A percentile compares a stretch with the other conserved stretches of the same genome.
Evolutionary conservation across 2,329 filamentous ascomycete species (phyloP).

Genomic region (Aspergillus hiratsukae): DNA sequence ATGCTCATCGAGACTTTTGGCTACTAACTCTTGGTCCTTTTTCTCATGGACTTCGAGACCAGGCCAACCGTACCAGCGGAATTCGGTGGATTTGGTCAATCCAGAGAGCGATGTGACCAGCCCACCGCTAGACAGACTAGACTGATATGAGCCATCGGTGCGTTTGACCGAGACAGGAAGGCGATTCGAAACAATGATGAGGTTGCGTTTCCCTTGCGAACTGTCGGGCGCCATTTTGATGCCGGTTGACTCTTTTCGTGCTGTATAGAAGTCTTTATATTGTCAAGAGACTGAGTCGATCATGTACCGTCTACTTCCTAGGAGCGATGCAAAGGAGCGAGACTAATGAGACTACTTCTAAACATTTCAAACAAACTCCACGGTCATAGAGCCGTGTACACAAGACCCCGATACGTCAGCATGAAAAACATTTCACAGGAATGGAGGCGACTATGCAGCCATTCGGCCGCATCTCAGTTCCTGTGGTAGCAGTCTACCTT

Average conservation of each 20-base stretch:
- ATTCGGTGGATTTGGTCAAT: slow-evolving; percentile 79
- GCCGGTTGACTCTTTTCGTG: neutral
- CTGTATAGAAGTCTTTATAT: neutral
- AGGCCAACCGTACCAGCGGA: slow-evolving; percentile 97
- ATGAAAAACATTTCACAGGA: neutral
- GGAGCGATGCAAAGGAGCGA: neutral
- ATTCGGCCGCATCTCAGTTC: neutral
- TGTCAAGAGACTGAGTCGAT: neutral
- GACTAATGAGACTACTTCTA: neutral
- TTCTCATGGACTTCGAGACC: slow-evolving; percentile 78
- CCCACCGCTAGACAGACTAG: slow-evolving; percentile 86
- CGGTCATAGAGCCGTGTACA: neutral
- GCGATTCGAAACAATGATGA: slow-evolving; percentile 79
- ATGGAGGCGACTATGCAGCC: neutral
- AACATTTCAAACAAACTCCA: neutral
- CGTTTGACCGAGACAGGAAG: slow-evolving; percentile 89
- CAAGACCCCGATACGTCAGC: neutral
- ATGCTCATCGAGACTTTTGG: slow-evolving; percentile 69
- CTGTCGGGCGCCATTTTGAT: neutral
- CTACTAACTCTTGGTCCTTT: slow-evolving; percentile 62
- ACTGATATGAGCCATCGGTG: slow-evolving; percentile 73
- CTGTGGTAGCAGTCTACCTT: neutral
- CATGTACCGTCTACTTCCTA: neutral
- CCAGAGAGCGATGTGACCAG: slow-evolving; percentile 86
- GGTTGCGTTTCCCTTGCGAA: slow-evolving; percentile 19